Conservation (phyloP, 2,329 filamentous ascomycete species). For the Rhynchosporium secalis region DNA sequence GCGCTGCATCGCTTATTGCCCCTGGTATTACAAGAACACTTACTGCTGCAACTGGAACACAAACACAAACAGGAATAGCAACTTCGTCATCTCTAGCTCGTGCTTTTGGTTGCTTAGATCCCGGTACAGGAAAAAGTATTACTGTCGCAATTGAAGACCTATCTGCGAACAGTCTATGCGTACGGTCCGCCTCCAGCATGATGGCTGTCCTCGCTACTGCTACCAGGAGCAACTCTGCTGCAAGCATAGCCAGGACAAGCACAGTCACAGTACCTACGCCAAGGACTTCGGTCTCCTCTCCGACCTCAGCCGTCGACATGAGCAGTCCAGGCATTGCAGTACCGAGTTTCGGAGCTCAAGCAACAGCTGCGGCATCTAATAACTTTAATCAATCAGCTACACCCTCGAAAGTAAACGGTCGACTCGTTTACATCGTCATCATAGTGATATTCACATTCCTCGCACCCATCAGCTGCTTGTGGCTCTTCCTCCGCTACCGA, state of each 20-base stretch:
- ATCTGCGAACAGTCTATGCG: conserved; percentile 11
- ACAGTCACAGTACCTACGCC: conserved; percentile 11
- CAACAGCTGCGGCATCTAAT: conserved; percentile 1
- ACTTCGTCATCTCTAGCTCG: conserved; percentile 11
- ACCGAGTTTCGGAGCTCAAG: background rate
- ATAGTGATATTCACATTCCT: conserved; percentile 17
- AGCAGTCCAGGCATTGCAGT: background rate
- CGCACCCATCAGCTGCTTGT: conserved; percentile 14
- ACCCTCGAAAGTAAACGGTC: background rate
- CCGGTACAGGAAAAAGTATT: conserved; percentile 1
- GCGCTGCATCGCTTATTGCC: conserved; percentile 15
- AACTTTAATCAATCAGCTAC: background rate
- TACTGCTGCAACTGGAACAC: conserved; percentile 7
- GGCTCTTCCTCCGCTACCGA: conserved; percentile 17
- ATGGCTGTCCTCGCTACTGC: conserved; percentile 12
- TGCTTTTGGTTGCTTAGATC: conserved; percentile 9
- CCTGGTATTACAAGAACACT: conserved; percentile 6
- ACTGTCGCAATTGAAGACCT: conserved; percentile 15
- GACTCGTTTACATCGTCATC: conserved; percentile 16
- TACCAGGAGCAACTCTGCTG: conserved; percentile 8
- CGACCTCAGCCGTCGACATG: background rate
- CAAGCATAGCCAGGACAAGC: background rate
- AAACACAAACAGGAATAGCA: background rate
- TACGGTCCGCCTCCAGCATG: conserved; percentile 14
- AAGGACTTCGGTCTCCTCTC: background rate